Base-by-base conservation (phyloP, 176 grass and related monocot species). In the Oryza coarctata region DNA sequence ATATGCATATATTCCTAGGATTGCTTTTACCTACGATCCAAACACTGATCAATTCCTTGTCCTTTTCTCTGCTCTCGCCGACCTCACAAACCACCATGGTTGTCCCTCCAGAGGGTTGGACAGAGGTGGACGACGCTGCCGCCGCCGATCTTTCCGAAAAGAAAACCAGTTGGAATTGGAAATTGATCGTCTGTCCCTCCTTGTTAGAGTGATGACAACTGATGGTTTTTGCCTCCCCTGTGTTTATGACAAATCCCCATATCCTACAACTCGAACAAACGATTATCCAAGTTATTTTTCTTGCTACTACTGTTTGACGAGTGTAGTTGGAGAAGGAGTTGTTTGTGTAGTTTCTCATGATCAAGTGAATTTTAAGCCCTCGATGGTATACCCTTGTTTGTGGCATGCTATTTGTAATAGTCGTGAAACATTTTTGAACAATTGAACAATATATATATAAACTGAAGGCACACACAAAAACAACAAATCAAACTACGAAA, bases 1-100 rank as follows among this genome's bases (percentile, higher is more conserved):
- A 82, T 33, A 33, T 92, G 85, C 90, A 92, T 87, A 86, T 95
- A 95, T 92, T 95, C 93, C 90, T 95, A 92, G 93, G 68, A 92
- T 84, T 65, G 58, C 89, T 89, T 86, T 79, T 85, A 74, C 73
- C 32, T 33, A 4, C 3, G 3, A 1, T 75, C 70, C 67, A 73
- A 77, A 63, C 65, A 17, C 17, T 38, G 45, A 35, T 29, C 1
- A 84, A 70, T 35, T 74, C 66, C 47, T 78, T 87, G 76, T 85
- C 28, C 63, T 80, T 15, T 39, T 64, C 67, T 57, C 67, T 61
- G n/a, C 63, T 65, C 43, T 55, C 49, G 6, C 55, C 65, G 69
- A 82, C 78, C 78, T 86, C 69, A 71, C 75, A 65, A 84, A 83
- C 41, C 80, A 83, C 68, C n/a, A 69, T 45, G 81, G 39, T 18